These are phyloP conservation scores for Chlamydomonas sp. DNA, from an alignment of 139 green algal genomes.

Conservation along the genomic window DNA sequence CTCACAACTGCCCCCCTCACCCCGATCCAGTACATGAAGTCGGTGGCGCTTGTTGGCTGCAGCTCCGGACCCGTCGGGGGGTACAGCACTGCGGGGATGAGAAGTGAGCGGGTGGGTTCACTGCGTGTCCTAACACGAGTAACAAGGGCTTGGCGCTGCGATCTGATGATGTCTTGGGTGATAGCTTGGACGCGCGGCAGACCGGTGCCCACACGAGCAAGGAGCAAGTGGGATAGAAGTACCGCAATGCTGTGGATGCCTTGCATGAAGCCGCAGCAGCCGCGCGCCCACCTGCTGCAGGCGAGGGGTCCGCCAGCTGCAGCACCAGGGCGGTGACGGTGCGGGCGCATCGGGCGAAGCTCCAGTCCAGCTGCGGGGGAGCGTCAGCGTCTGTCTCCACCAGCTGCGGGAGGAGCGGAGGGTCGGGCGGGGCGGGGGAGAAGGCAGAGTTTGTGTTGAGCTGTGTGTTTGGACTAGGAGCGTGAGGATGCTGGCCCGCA, in stretches of 20 bases:
- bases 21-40: conserved; percentile 42
- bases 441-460: background rate
- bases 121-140: too few species aligned
- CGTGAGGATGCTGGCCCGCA: too few species aligned
- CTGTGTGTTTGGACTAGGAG: too few species aligned
- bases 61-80: background rate
- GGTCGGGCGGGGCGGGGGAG: background rate
- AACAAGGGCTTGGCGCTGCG: too few species aligned
- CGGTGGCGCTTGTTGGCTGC: background rate
- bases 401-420: background rate
- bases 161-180: too few species aligned
- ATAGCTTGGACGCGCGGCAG: too few species aligned
- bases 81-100: background rate
- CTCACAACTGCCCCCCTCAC: background rate
- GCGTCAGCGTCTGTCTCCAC: conserved; percentile 29
- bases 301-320: conserved; percentile 27
- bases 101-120: too few species aligned
- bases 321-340: conserved; percentile 14
- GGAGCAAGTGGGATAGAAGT: too few species aligned
- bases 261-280: too few species aligned
- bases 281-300: too few species aligned
- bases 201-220: too few species aligned
- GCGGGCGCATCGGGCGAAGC: conserved; percentile 18
- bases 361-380: conserved; percentile 22
- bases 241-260: too few species aligned